A percentile compares a stretch with the other conserved stretches of the same genome.
phyloP scores from a whole-genome alignment of 306 rosid species.

The Acacia melanoxylon region DNA sequence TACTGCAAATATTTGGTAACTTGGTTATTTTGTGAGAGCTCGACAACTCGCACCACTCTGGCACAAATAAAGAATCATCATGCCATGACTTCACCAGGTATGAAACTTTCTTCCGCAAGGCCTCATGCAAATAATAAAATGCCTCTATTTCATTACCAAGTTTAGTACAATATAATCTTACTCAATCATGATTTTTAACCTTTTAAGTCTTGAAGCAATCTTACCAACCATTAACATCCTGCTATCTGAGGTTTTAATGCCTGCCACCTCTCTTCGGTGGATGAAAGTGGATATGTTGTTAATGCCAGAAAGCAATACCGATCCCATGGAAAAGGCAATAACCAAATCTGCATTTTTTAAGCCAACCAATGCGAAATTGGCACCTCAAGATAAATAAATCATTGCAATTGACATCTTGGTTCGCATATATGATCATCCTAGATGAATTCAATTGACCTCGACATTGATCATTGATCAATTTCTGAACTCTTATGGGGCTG shows the following conservation, averaged over 20 bases:
- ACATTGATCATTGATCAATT: constrained; percentile 83
- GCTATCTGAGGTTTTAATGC: constrained; percentile 75
- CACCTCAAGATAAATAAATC: constrained; percentile 94
- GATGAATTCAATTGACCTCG: constrained; percentile 77
- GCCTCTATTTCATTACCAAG: constrained; percentile 71
- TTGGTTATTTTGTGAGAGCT: too few species aligned
- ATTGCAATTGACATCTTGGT: constrained; percentile 97
- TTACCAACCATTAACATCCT: constrained; percentile 99
- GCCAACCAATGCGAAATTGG: constrained; percentile 99
- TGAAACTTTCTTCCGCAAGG: constrained; percentile 49
- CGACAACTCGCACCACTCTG: too few species aligned
- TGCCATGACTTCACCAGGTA: constrained; percentile 47
- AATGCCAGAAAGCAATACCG: constrained; percentile 95
- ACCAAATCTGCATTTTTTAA: constrained; percentile 99
- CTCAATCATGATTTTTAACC: constrained; percentile 65
- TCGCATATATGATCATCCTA: constrained; percentile 83
- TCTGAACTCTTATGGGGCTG: constrained; percentile 63
- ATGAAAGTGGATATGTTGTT: constrained; percentile 84
- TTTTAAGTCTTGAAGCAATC: constrained; percentile 91
- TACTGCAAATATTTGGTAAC: too few species aligned
- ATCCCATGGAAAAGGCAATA: constrained; percentile 91
- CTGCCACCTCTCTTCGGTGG: constrained; percentile 94
- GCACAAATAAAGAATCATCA: constrained; percentile 36
- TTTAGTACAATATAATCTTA: constrained; percentile 67
- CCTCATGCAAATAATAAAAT: constrained; percentile 64